Percentiles rank a stretch among this genome's conserved stretches.
Evolutionary conservation across 106 monocot species (phyloP).

Genomic region (Iris macrosiphon): DNA sequence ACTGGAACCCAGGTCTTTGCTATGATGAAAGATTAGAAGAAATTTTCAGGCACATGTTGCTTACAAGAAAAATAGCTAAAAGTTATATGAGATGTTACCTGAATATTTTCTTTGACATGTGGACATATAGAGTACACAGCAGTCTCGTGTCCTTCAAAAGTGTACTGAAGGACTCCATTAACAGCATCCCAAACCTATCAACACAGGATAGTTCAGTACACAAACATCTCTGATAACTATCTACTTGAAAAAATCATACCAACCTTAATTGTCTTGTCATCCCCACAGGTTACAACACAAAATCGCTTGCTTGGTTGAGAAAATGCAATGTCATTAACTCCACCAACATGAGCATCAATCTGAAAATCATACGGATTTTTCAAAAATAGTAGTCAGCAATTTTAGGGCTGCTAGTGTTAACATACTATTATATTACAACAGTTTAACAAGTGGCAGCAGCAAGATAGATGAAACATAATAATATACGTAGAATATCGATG

Average conservation of each 20-base stretch:
- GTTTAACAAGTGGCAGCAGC: constrained; percentile 3
- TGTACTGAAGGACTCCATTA: constrained; percentile 6
- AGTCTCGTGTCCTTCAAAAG: constrained; percentile 34
- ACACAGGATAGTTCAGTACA: neutral
- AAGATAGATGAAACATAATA: neutral
- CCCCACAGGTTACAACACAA: constrained; percentile 70
- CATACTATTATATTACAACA: neutral
- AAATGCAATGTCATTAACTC: constrained; percentile 81
- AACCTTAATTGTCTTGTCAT: constrained; percentile 76
- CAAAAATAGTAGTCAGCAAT: constrained; percentile 1
- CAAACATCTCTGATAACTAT: neutral
- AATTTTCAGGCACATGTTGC: neutral
- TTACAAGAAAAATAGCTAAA: neutral
- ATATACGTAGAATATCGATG: too few species aligned
- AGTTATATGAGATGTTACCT: constrained; percentile 21
- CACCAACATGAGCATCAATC: constrained; percentile 72
- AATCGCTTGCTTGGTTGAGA: constrained; percentile 46
- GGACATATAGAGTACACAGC: constrained; percentile 46
- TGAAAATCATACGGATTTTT: constrained; percentile 15
- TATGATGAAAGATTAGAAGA: neutral
- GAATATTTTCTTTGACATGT: constrained; percentile 21
- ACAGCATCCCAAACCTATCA: constrained; percentile 37
- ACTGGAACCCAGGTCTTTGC: too few species aligned
- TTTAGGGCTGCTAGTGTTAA: too few species aligned
- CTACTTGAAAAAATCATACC: neutral